Conservation (phyloP, 2,329 filamentous ascomycete genomes). For the Teratosphaeriaceae sp. region DNA sequence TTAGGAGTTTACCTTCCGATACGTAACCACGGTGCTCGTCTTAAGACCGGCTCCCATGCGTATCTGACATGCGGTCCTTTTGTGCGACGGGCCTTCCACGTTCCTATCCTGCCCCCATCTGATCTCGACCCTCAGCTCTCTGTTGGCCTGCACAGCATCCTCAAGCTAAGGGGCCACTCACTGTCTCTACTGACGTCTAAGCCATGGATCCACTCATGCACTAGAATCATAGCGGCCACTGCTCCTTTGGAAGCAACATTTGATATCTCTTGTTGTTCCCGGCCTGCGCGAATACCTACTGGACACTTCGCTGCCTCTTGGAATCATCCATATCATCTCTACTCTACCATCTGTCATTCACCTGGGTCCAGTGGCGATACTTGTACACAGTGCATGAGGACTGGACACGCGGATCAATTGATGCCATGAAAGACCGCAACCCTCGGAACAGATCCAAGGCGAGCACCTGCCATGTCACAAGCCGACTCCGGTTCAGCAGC, state of each 20-base stretch:
- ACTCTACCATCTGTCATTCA: no score
- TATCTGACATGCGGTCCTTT: background rate
- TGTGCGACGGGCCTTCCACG: background rate
- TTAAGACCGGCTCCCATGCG: no score
- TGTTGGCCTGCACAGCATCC: background rate
- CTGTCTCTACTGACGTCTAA: conserved; percentile 1
- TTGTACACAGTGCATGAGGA: no score
- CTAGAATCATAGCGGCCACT: background rate
- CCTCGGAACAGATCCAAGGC: background rate
- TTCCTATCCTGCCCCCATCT: background rate
- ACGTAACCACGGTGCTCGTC: no score
- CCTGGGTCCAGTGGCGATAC: no score
- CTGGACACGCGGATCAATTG: no score
- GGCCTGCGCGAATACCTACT: no score
- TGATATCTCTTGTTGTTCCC: no score
- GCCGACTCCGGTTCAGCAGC: conserved; percentile 12
- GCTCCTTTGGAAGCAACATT: no score
- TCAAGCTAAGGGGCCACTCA: conserved; percentile 1
- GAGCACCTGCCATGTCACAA: conserved; percentile 15
- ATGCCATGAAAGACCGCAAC: conserved; percentile 8
- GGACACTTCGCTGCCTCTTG: background rate
- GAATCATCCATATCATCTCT: background rate
- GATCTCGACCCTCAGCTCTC: background rate
- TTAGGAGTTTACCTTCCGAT: no score
- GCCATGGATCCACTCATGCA: background rate